A percentile compares a stretch with the other conserved stretches of the same genome.
Evolutionary conservation across 2,329 filamentous ascomycete genomes (phyloP).

Genomic region (Penicillium sp.): DNA sequence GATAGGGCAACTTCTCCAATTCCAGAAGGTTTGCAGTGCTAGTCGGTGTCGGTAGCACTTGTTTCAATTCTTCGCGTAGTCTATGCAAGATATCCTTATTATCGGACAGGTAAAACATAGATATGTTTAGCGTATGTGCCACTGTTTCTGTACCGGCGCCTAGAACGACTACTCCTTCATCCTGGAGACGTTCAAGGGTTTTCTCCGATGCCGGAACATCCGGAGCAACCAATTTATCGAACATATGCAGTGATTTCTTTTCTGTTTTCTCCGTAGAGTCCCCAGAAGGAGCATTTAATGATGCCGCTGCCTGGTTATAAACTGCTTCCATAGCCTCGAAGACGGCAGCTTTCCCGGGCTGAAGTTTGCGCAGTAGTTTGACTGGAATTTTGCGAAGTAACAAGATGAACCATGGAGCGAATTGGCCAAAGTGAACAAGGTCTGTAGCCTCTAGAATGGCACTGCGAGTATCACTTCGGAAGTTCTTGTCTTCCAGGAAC

Average conservation of each 20-base stretch:
- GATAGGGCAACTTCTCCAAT: background rate
- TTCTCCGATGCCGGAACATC: background rate
- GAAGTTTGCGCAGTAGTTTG: background rate
- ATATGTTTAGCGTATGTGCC: slow-evolving; percentile 21
- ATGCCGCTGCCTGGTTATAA: background rate
- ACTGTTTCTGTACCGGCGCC: slow-evolving; percentile 32
- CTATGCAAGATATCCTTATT: slow-evolving; percentile 17
- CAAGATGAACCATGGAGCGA: background rate
- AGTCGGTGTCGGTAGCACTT: slow-evolving; percentile 12
- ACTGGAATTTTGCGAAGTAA: background rate
- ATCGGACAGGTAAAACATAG: slow-evolving; percentile 20
- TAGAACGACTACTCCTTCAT: slow-evolving; percentile 27
- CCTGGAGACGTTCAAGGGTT: slow-evolving; percentile 9
- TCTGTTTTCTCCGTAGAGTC: background rate
- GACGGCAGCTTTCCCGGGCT: background rate
- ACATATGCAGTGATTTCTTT: background rate
- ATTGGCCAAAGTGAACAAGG: background rate
- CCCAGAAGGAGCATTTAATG: background rate
- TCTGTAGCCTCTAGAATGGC: background rate
- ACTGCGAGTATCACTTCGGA: background rate
- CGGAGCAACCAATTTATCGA: background rate
- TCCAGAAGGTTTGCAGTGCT: background rate
- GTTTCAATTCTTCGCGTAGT: slow-evolving; percentile 22
- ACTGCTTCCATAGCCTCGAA: slow-evolving; percentile 1
- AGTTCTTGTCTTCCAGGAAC: background rate